phyloP scores from a whole-genome alignment of 2,329 filamentous ascomycete genomes.

The Xylaria sp. region DNA sequence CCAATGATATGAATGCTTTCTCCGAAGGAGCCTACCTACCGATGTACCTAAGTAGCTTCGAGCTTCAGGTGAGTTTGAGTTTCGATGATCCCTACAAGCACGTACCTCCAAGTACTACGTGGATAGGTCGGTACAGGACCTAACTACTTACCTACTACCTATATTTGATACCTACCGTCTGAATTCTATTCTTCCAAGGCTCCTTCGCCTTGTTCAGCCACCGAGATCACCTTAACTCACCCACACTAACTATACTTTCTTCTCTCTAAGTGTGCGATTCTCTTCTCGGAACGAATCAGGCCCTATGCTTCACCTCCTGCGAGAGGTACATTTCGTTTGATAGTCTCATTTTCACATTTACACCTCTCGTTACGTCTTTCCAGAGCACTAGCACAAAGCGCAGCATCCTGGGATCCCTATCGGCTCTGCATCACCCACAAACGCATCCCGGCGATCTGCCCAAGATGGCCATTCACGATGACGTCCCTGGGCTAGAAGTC shows the following conservation, averaged over 20 bases:
- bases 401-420: neutral
- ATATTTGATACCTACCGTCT: too few relatives aligned
- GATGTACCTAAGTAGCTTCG: neutral
- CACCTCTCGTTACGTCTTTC: neutral
- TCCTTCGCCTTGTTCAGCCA: neutral
- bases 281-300: neutral
- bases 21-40: neutral
- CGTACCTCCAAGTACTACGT: neutral
- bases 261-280: neutral
- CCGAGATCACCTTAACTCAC: neutral
- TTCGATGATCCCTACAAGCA: neutral
- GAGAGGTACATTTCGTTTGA: neutral
- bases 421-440: neutral
- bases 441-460: neutral
- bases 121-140: too few relatives aligned
- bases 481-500: conserved; percentile 42
- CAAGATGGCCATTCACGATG: conserved; percentile 44
- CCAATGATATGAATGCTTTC: conserved; percentile 18
- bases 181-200: neutral
- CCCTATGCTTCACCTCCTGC: neutral
- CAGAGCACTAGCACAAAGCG: neutral
- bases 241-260: neutral
- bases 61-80: neutral
- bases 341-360: neutral
- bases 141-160: too few relatives aligned